Base-by-base conservation (phyloP, 768 basidiomycete genomes). In the Suillus sp. region DNA sequence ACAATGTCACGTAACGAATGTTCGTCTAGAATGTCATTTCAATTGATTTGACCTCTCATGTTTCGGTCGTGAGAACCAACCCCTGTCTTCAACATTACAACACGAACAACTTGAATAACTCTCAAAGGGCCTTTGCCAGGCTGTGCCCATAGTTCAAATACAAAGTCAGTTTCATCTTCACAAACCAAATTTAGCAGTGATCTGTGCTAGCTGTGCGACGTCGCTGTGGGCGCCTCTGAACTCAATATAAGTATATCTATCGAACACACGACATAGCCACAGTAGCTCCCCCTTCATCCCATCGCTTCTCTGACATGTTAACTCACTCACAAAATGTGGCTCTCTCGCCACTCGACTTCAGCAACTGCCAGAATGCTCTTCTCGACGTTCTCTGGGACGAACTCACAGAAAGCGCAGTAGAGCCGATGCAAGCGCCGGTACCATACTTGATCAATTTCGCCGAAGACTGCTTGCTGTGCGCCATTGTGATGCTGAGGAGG, bases 381-480 rank as follows among this genome's bases (percentile, higher is more conserved):
- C 10, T 59, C 16, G 8, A 60, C 4, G 54, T 59, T 13, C 61
- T 77, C 5, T 75, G 75, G 75, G 43, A 61, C 4, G 54, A 55
- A 40, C 64, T 77, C 11, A 67, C 48, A 58, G 64, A 53, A 27
- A 69, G 64, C 4, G 67, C 75, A 13, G 66, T 75, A 38, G 75
- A 75, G 35, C 67, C 74, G 6, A 53, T 63, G 18, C 75, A 77
- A 59, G 69, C 67, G 7, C 64, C 72, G 3, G 40, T 60, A 13
- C 70, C 70, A n/a, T 58, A 61, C 14, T 45, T 75, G 11, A 1
- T 27, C 47, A 69, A 70, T 35, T 75, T 75, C 35, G 66, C 65
- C 50, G 68, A 71, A 42, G 75, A 75, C 7, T 75, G 74, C 59
- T 68, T 75, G 27, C 59, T 77, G 35, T 75, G 62, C 16, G 70